Percentiles rank a stretch among this genome's conserved stretches.
These are phyloP conservation scores for Aethionema arabicum DNA, from an alignment of 345 rosid genomes.

Conservation along the genomic window DNA sequence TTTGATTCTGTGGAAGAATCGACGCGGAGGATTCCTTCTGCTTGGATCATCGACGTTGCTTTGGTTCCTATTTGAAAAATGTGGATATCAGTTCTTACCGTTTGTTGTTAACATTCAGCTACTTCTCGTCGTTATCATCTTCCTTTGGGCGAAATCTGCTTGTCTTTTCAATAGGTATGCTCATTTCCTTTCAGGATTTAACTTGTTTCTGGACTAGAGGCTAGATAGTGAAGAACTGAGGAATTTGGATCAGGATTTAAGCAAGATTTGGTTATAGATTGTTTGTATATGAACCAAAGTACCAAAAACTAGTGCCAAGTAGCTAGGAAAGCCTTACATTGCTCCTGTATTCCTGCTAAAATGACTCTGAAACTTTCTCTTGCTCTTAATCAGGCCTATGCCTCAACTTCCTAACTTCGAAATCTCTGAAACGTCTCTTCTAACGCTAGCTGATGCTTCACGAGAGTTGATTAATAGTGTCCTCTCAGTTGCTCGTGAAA, in stretches of 20 bases:
- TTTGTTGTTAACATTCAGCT: slow-evolving; percentile 61
- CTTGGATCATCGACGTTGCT: slow-evolving; percentile 53
- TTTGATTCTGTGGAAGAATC: slow-evolving; percentile 70
- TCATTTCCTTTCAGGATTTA: neutral
- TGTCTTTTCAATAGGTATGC: slow-evolving; percentile 81
- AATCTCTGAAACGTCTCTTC: slow-evolving; percentile 63
- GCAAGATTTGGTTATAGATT: neutral
- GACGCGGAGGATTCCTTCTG: slow-evolving; percentile 45
- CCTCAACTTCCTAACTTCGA: slow-evolving; percentile 91
- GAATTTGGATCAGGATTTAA: neutral
- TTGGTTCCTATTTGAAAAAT: slow-evolving; percentile 78
- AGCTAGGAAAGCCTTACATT: neutral
- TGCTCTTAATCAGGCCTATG: slow-evolving; percentile 57
- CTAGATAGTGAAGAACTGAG: neutral
- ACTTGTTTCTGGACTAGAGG: neutral
- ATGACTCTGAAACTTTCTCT: neutral
- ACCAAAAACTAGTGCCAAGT: neutral
- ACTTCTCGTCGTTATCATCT: slow-evolving; percentile 66
- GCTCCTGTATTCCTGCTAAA: neutral
- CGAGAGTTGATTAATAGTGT: slow-evolving; percentile 46
- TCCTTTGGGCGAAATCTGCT: slow-evolving; percentile 98
- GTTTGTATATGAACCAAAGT: neutral
- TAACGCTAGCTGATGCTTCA: slow-evolving; percentile 43
- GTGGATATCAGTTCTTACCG: slow-evolving; percentile 64
- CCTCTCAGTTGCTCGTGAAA: slow-evolving; percentile 60